These are phyloP conservation scores for Entonaema liquescens DNA, from an alignment of 495 filamentous ascomycete genomes.

Conservation along the genomic window DNA sequence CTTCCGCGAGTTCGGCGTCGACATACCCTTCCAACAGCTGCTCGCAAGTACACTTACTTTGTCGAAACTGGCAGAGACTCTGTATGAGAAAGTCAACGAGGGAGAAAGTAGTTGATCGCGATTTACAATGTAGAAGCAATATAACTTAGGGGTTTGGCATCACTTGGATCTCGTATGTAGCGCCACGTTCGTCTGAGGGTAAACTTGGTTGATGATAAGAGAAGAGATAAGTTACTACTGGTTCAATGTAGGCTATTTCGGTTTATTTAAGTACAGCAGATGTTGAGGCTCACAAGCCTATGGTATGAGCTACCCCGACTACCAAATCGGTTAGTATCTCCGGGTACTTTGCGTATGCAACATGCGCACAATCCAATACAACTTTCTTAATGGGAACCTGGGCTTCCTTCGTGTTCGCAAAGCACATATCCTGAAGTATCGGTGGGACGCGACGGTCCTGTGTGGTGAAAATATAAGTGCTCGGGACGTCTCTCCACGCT, in stretches of 20 bases:
- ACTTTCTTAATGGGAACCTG: neutral
- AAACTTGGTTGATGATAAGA: no score
- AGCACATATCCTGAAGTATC: neutral
- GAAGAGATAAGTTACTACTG: no score
- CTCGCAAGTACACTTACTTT: slow-evolving; percentile 32
- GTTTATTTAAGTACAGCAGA: no score
- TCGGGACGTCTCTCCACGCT: neutral
- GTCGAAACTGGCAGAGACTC: neutral
- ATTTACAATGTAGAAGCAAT: no score
- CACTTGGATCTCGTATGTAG: no score
- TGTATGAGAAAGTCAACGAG: neutral
- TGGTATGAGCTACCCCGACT: neutral
- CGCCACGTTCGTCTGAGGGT: no score
- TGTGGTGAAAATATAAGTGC: neutral
- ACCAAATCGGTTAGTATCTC: neutral
- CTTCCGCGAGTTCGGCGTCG: slow-evolving; percentile 52
- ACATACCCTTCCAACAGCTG: slow-evolving; percentile 52
- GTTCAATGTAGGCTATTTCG: no score
- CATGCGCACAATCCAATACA: neutral
- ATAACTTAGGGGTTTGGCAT: no score
- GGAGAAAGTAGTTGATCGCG: no score
- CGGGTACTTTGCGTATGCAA: neutral
- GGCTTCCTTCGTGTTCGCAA: neutral
- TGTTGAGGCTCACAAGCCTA: neutral
- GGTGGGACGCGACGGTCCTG: neutral